Evolutionary conservation across 805 yeast species (phyloP).

Genomic region (Scheffersomyces stipitis): DNA sequence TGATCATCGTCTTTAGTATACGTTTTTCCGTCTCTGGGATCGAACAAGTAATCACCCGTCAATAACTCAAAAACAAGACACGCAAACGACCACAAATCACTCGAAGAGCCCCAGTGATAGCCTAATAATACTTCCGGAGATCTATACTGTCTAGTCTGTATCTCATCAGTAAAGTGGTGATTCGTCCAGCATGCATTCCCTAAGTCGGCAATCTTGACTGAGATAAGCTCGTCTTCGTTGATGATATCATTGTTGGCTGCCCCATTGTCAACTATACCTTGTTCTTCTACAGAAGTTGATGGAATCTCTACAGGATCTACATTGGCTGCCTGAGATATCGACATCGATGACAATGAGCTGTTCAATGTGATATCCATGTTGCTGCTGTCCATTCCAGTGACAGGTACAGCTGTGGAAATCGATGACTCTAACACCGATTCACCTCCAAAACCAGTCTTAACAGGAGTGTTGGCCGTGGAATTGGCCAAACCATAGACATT

Average conservation of each 20-base stretch:
- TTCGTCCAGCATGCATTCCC: conserved; percentile 69
- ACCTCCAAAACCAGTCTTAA: conserved; percentile 9
- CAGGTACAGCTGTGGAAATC: conserved; percentile 1
- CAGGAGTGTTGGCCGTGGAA: conserved; percentile 43
- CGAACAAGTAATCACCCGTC: conserved; percentile 93
- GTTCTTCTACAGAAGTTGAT: conserved; percentile 9
- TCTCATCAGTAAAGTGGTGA: conserved; percentile 65
- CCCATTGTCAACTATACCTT: conserved; percentile 5
- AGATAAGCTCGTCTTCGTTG: conserved; percentile 19
- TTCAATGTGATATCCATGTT: conserved; percentile 28
- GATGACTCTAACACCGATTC: not conserved
- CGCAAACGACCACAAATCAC: conserved; percentile 96
- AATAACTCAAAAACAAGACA: conserved; percentile 86
- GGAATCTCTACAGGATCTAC: conserved; percentile 9
- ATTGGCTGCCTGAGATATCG: conserved; percentile 28
- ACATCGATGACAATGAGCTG: conserved; percentile 42
- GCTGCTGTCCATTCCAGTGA: not conserved
- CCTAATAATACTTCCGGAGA: conserved; percentile 64
- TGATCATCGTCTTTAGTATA: conserved; percentile 94
- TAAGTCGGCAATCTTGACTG: conserved; percentile 64
- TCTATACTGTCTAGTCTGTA: conserved; percentile 67
- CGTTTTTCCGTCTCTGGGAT: conserved; percentile 75
- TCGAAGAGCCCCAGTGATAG: conserved; percentile 84
- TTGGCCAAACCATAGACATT: conserved; percentile 36
- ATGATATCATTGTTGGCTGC: conserved; percentile 5